A percentile compares a stretch with the other conserved stretches of the same genome.
Evolutionary conservation across 768 basidiomycete genomes (phyloP).

Genomic region (Tulasnella sp.): DNA sequence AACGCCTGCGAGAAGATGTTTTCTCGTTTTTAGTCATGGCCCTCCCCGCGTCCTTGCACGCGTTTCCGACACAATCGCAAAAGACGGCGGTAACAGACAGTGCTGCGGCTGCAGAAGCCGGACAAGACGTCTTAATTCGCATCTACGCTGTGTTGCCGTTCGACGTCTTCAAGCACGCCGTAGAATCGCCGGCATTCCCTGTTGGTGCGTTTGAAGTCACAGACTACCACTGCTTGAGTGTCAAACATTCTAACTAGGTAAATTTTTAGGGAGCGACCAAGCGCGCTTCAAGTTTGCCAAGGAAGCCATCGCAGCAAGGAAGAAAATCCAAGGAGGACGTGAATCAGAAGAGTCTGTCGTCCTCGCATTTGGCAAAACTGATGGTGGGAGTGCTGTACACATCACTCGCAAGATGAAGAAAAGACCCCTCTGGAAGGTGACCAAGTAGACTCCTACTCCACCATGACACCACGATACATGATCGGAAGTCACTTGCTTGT

Average conservation of each 20-base stretch:
- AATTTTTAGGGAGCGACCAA: conserved; percentile 63
- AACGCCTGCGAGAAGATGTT: conserved; percentile 61
- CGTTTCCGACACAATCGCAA: conserved; percentile 16
- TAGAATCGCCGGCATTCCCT: conserved; percentile 68
- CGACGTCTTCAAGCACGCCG: conserved; percentile 73
- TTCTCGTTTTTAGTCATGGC: conserved; percentile 67
- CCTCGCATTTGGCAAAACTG: conserved; percentile 62
- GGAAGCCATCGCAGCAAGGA: conserved; percentile 73
- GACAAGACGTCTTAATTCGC: conserved; percentile 51
- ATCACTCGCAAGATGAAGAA: conserved; percentile 80
- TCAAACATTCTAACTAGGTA: neutral
- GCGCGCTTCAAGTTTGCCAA: conserved; percentile 87
- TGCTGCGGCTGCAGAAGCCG: conserved; percentile 26
- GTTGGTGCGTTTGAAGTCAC: conserved; percentile 29
- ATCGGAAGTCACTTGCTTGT: too few relatives aligned
- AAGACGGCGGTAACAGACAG: neutral
- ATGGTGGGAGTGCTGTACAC: conserved; percentile 67
- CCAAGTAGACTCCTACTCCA: neutral
- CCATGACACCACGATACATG: too few relatives aligned
- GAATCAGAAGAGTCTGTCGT: conserved; percentile 80
- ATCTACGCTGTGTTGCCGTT: conserved; percentile 75
- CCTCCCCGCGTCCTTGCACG: conserved; percentile 44
- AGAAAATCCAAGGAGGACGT: conserved; percentile 61
- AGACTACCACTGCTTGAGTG: too few relatives aligned
- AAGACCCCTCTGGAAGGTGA: conserved; percentile 37